These are phyloP conservation scores for Aspergillus tubingensis DNA, from an alignment of 2,329 filamentous ascomycete genomes.

Conservation along the genomic window DNA sequence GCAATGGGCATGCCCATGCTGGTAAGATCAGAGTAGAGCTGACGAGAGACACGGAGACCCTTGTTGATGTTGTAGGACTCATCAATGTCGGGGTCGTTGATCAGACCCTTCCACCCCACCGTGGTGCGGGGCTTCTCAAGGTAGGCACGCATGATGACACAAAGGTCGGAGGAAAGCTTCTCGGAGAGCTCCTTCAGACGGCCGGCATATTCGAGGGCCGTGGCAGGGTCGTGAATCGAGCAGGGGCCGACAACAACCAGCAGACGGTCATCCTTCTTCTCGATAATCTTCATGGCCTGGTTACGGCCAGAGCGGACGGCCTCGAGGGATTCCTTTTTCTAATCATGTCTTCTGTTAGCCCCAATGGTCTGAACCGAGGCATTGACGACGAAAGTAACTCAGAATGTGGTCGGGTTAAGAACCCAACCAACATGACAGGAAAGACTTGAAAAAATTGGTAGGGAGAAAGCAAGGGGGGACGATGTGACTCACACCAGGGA, in stretches of 20 bases:
- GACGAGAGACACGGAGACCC: conserved; percentile 85
- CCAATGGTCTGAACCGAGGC: conserved; percentile 41
- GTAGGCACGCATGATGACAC: conserved; percentile 97
- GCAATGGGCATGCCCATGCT: conserved; percentile 88
- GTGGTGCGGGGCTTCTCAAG: conserved; percentile 98
- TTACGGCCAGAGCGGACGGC: conserved; percentile 48
- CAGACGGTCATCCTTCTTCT: conserved; percentile 75
- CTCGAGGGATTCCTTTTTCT: conserved; percentile 44
- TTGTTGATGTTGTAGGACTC: conserved; percentile 99
- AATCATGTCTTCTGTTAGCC: conserved; percentile 16
- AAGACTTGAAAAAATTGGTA: background rate
- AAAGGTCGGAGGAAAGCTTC: conserved; percentile 78
- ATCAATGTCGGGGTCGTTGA: conserved; percentile 98
- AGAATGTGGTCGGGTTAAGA: background rate
- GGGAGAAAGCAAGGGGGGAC: background rate
- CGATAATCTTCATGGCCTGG: conserved; percentile 72
- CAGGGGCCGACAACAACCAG: conserved; percentile 94
- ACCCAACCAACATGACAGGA: background rate
- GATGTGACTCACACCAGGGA: conserved; percentile 66
- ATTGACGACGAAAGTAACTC: conserved; percentile 54
- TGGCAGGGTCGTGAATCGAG: conserved; percentile 91
- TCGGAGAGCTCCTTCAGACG: conserved; percentile 75
- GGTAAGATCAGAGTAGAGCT: conserved; percentile 91
- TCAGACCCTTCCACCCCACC: conserved; percentile 97
- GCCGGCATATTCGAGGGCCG: conserved; percentile 83